Percentiles rank a stretch among this genome's conserved stretches.
These are phyloP conservation scores for Sclerotinia nivalis DNA, from an alignment of 2,329 filamentous ascomycete genomes.

Conservation along the genomic window DNA sequence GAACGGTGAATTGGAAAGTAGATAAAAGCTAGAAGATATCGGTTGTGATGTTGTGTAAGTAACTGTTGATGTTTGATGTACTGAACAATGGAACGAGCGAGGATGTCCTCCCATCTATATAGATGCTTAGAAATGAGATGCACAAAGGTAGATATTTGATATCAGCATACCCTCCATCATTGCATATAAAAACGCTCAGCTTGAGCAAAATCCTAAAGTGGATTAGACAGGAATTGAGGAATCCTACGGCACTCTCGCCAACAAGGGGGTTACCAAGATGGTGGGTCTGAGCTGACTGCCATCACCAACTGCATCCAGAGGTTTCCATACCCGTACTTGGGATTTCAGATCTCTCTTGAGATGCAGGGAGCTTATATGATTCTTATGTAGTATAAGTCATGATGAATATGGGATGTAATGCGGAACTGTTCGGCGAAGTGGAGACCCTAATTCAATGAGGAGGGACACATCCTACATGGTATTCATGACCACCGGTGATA, in stretches of 20 bases:
- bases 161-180: not conserved
- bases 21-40: not conserved
- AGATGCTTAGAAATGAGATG: slow-evolving; percentile 3
- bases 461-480: not conserved
- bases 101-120: slow-evolving; percentile 11
- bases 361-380: not conserved
- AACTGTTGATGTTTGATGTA: not conserved
- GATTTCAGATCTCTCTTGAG: not conserved
- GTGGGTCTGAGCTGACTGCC: slow-evolving; percentile 22
- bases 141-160: slow-evolving; percentile 14
- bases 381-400: not conserved
- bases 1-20: not conserved
- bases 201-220: slow-evolving; percentile 14
- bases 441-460: not conserved
- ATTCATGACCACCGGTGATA: not conserved
- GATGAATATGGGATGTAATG: not conserved
- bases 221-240: slow-evolving; percentile 17
- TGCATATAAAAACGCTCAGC: not conserved
- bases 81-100: not conserved
- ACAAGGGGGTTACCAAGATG: slow-evolving; percentile 10
- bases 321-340: slow-evolving; percentile 12
- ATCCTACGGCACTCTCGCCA: slow-evolving; percentile 10
- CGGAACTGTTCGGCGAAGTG: not conserved
- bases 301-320: slow-evolving; percentile 10
- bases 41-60: not conserved